These are phyloP conservation scores for Allium sativum DNA, from an alignment of 106 monocot genomes.

Conservation along the genomic window DNA sequence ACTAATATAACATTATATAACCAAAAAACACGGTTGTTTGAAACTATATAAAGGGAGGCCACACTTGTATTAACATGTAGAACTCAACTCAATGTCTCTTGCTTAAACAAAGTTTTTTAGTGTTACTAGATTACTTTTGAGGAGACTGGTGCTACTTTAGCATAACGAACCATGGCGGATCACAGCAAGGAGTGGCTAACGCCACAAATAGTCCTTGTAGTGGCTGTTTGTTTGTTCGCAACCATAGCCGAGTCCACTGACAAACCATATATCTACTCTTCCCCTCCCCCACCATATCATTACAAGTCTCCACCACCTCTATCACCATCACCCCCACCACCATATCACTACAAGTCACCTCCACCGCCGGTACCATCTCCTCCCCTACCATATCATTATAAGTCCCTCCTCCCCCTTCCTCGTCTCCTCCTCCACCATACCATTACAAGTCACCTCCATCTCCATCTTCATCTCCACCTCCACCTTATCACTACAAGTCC, in stretches of 20 bases:
- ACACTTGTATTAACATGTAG: too few species aligned
- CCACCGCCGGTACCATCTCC: neutral
- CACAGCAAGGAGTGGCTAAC: neutral
- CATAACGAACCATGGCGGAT: slow-evolving; percentile 5
- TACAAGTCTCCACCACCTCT: slow-evolving; percentile 2
- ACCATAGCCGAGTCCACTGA: neutral
- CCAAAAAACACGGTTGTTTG: too few species aligned
- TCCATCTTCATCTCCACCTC: slow-evolving; percentile 2
- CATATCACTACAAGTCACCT: neutral
- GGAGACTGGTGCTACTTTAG: too few species aligned
- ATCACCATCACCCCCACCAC: neutral
- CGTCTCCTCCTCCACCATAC: neutral
- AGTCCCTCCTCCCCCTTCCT: neutral
- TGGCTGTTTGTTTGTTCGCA: slow-evolving; percentile 1
- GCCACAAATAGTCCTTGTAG: neutral
- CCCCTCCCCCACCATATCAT: slow-evolving; percentile 1
- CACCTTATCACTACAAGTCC: neutral
- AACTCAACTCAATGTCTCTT: too few species aligned
- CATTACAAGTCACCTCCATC: neutral
- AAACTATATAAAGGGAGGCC: too few species aligned
- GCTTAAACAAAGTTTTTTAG: too few species aligned
- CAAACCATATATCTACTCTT: slow-evolving; percentile 1
- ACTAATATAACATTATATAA: too few species aligned
- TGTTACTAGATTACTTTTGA: too few species aligned
- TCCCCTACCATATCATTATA: neutral